Percentiles rank a stretch among this genome's conserved stretches.
These are phyloP conservation scores for Alliaria petiolata DNA, from an alignment of 345 rosid species.

Conservation along the genomic window DNA sequence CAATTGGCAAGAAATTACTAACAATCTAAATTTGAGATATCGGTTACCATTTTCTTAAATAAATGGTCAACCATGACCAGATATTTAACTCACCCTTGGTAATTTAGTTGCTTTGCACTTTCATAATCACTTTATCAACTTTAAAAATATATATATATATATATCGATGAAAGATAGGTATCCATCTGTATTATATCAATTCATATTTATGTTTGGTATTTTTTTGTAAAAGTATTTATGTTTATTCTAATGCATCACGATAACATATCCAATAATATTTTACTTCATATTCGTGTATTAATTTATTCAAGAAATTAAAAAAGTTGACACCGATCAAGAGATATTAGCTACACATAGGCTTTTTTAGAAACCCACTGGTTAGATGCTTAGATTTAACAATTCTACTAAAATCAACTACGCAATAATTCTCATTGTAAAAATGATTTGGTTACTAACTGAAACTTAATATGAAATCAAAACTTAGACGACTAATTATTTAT, in stretches of 20 bases:
- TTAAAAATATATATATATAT: not conserved
- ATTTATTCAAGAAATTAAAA: not conserved
- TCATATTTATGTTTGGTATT: too few relatives aligned
- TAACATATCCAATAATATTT: conserved; percentile 15
- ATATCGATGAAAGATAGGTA: not conserved
- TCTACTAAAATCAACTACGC: not conserved
- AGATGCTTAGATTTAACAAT: not conserved
- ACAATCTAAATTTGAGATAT: too few relatives aligned
- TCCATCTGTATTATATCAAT: not conserved
- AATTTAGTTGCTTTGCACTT: not conserved
- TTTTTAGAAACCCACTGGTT: not conserved
- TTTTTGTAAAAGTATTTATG: too few relatives aligned
- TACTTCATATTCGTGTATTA: not conserved
- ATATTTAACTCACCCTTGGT: too few relatives aligned
- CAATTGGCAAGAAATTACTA: too few relatives aligned
- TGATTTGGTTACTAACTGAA: not conserved
- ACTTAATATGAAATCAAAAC: not conserved
- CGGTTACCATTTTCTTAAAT: too few relatives aligned
- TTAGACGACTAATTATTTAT: not conserved
- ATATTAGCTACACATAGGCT: not conserved
- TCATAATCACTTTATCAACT: not conserved
- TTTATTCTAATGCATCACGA: conserved; percentile 5
- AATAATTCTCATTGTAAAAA: not conserved
- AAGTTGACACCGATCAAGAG: not conserved
- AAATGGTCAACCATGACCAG: too few relatives aligned